Base-by-base conservation (phyloP, 164 flowering plant genomes). In the Liriodendron chinense region DNA sequence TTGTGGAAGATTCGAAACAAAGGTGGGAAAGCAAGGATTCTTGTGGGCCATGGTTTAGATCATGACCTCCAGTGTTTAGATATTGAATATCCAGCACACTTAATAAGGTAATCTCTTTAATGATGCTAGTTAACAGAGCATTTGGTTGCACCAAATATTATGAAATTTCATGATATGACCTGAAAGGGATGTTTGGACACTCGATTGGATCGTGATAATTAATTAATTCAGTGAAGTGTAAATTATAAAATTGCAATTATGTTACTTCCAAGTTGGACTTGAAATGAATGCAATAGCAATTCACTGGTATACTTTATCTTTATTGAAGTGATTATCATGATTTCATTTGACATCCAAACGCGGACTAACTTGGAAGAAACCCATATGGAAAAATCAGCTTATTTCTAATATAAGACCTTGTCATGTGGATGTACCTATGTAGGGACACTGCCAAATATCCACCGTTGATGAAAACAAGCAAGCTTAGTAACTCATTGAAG, bases 371-470 rank as follows among this genome's bases (percentile, higher is more conserved):
- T 34, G 43, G 43, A 34, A 34, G 6, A 34, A 34, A 34, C 43
- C 43, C 43, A 34, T 3, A 34, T 34, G 3, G 4, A 34, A 34
- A 34, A 34, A 34, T 2, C 6, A 34, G 4, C 43, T 5, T 2
- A 34, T 34, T 34, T 34, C 43, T 34, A 34, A 34, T 34, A 34
- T 2, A 34, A 2, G 43, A 34, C 43, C 47, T 66, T 5, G 16
- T 66, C 47, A 66, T 66, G 13, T 64, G 25, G n/a, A 25, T 28
- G 7, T 66, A 21, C 7, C 12, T 69, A 24, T 69, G 20, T 83
- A 93, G 97, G 89, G 97, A 91, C 74, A 92, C 91, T 12, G 95
- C 98, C 72, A 88, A 92, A 79, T 93, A 92, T 79, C 97, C 97
- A 68, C 96, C 98, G 62, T 73, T 95, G 84, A 87, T 93, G 98